phyloP scores from a whole-genome alignment of 352 stramenopile genomes.

The Pythium vanterpoolii region DNA sequence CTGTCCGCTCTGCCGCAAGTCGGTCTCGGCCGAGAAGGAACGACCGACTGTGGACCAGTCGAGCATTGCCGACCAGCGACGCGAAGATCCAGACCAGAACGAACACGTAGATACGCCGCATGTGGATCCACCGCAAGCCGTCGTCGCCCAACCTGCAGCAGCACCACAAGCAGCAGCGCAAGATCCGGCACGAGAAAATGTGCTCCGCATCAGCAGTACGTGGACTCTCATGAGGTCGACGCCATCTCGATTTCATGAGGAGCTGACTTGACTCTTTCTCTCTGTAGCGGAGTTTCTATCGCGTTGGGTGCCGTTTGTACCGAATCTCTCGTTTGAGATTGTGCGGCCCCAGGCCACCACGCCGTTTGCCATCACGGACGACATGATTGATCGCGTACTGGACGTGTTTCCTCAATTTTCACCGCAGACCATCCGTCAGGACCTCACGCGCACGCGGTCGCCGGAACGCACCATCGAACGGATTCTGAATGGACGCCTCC shows the following conservation, averaged over 20 bases:
- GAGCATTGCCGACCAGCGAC: background rate
- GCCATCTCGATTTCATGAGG: background rate
- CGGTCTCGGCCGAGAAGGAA: constrained; percentile 17
- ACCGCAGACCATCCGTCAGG: constrained; percentile 45
- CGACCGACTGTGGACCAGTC: constrained; percentile 12
- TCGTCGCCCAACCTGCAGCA: background rate
- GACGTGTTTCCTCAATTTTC: constrained; percentile 76
- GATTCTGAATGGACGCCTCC: constrained; percentile 51
- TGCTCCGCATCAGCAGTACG: constrained; percentile 79
- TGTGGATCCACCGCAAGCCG: background rate
- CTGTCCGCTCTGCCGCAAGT: constrained; percentile 17
- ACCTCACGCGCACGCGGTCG: constrained; percentile 54
- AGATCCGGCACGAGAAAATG: constrained; percentile 32
- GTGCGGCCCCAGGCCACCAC: constrained; percentile 39
- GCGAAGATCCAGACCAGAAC: background rate
- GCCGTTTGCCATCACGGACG: constrained; percentile 53
- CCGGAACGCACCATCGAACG: constrained; percentile 70
- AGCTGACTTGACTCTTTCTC: background rate
- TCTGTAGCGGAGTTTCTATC: constrained; percentile 60
- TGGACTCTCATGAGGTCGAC: constrained; percentile 9
- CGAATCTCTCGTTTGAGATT: constrained; percentile 76
- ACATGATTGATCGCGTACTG: constrained; percentile 73
- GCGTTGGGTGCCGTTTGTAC: constrained; percentile 58
- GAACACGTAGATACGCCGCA: background rate
- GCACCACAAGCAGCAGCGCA: background rate